Base-by-base conservation (phyloP, 306 rosid species). In the Inga leiocalycina region DNA sequence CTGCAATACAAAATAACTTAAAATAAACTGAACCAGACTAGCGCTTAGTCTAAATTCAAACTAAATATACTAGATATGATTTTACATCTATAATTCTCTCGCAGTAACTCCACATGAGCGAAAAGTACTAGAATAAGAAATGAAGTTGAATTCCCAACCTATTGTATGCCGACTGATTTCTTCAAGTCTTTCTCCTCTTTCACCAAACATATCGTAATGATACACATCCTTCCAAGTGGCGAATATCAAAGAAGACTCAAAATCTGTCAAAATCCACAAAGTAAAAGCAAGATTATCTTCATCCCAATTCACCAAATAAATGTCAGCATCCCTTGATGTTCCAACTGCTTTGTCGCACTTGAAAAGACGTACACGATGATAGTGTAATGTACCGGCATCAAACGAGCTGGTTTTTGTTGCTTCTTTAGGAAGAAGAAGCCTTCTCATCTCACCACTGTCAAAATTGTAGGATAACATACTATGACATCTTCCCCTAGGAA, bases 211-310 rank as follows among this genome's bases (percentile, higher is more conserved):
- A 65, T 65, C 43, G 34, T 32, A 65, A 3, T 4, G 1, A 32
- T 30, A 34, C 71, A 65, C 20, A 32, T 65, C 1, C 1, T 10
- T 0, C 0, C 0, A 1, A 5, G 20, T 65, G 15, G 4, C 41
- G 15, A 65, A 65, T 4, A 65, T 44, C 10, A 13, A 65, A 14
- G 20, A 35, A 8, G 44, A 32, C 16, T 66, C 45, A 34, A 34
- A 7, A 66, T 66, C 12, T 1, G 4, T 66, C 44, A 66, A 66
- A 66, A 16, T 13, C 71, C 71, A 66, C 0, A 66, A 0, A 32
- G 2, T 6, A 16, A 66, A 66, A 16, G 8, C 4, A 66, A 0
- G 3, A 6, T 2, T 0, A 7, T 1, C 1, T 2, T 15, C 0
- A 0, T 5, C 10, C 44, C 15, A 66, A 16, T 1, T 16, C 12